A percentile compares a stretch with the other conserved stretches of the same genome.
phyloP scores from a whole-genome alignment of 1,139 yeast genomes.

The Lodderomyces beijingensis region DNA sequence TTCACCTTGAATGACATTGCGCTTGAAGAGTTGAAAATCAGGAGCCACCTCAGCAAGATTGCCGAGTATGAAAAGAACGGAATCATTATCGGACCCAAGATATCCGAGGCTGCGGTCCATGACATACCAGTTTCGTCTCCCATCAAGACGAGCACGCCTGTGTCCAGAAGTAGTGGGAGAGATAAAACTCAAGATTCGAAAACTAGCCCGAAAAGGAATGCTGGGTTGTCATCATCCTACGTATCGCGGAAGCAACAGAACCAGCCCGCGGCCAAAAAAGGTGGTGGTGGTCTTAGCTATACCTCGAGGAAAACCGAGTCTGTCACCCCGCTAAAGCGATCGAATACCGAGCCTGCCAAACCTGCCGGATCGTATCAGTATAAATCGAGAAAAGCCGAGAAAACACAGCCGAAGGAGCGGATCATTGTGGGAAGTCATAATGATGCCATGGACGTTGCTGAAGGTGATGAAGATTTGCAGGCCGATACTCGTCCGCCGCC shows the following conservation, averaged over 20 bases:
- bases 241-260: slow-evolving; percentile 24
- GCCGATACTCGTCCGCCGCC: slow-evolving; percentile 6
- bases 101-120: slow-evolving; percentile 11
- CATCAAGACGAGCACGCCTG: background rate
- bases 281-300: slow-evolving; percentile 14
- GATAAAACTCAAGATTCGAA: background rate
- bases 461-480: background rate
- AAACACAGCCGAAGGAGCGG: slow-evolving; percentile 30
- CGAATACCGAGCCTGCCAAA: slow-evolving; percentile 12
- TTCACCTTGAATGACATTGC: slow-evolving; percentile 24
- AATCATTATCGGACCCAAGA: slow-evolving; percentile 31
- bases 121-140: slow-evolving; percentile 6
- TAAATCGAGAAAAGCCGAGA: slow-evolving; percentile 35
- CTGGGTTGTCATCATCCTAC: slow-evolving; percentile 23
- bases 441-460: slow-evolving; percentile 1
- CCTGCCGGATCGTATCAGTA: slow-evolving; percentile 23
- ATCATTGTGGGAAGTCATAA: slow-evolving; percentile 1
- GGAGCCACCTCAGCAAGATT: slow-evolving; percentile 17
- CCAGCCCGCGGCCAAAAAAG: slow-evolving; percentile 4
- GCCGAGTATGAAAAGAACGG: slow-evolving; percentile 26
- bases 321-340: slow-evolving; percentile 10
- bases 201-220: slow-evolving; percentile 10
- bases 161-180: background rate
- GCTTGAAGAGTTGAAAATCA: slow-evolving; percentile 23
- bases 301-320: slow-evolving; percentile 20